A percentile compares a stretch with the other conserved stretches of the same genome.
phyloP scores from a whole-genome alignment of 805 yeast species.

The Vanderwaltozyma tropicalis region DNA sequence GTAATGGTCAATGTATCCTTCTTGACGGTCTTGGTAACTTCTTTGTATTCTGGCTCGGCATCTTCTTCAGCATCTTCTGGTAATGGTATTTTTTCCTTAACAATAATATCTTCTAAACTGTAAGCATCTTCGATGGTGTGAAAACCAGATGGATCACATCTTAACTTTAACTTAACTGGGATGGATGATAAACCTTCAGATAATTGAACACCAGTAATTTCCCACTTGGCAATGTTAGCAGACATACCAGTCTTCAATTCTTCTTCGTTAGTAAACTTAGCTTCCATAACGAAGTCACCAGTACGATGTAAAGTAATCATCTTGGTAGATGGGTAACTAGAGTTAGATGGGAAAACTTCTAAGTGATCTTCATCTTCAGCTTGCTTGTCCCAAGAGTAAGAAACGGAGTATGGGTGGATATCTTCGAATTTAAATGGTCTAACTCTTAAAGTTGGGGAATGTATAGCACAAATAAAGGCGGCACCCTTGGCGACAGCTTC shows the following conservation, averaged over 20 bases:
- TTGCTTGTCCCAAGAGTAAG: slow-evolving; percentile 91
- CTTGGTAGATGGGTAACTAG: slow-evolving; percentile 89
- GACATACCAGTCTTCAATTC: slow-evolving; percentile 61
- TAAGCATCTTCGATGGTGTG: slow-evolving; percentile 89
- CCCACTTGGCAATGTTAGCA: slow-evolving; percentile 72
- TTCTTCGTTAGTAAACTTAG: slow-evolving; percentile 68
- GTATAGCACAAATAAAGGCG: slow-evolving; percentile 97
- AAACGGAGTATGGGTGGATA: slow-evolving; percentile 80
- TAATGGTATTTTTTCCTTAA: slow-evolving; percentile 74
- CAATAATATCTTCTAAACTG: slow-evolving; percentile 84
- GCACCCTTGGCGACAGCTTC: slow-evolving; percentile 99
- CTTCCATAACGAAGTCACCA: slow-evolving; percentile 77
- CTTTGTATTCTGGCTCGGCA: slow-evolving; percentile 75
- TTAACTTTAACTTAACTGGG: slow-evolving; percentile 84
- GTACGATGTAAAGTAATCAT: slow-evolving; percentile 88
- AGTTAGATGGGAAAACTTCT: slow-evolving; percentile 95
- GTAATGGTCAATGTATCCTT: slow-evolving; percentile 63
- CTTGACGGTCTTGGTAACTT: slow-evolving; percentile 89
- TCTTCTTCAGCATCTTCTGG: slow-evolving; percentile 41
- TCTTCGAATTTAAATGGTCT: slow-evolving; percentile 98
- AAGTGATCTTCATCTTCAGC: slow-evolving; percentile 83
- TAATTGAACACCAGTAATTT: slow-evolving; percentile 73
- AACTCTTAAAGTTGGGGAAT: slow-evolving; percentile 96
- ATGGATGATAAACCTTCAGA: slow-evolving; percentile 65
- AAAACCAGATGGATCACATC: slow-evolving; percentile 95